These are phyloP conservation scores for Yarrowia yakushimensis DNA, from an alignment of 805 yeast species.

Conservation along the genomic window DNA sequence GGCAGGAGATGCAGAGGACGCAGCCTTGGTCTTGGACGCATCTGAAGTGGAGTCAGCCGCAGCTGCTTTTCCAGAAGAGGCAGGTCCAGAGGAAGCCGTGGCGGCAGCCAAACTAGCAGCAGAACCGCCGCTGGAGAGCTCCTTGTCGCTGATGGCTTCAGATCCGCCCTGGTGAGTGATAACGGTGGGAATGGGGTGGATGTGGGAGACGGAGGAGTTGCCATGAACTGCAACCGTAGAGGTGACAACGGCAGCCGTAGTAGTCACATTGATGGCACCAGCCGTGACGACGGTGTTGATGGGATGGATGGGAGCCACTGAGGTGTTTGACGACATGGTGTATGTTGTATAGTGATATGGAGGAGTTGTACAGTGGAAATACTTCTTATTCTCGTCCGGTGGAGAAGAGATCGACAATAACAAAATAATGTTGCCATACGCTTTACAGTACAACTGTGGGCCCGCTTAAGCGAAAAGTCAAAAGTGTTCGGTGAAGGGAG, in stretches of 20 bases:
- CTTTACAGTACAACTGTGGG: not conserved
- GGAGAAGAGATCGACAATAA: not conserved
- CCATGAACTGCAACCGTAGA: not conserved
- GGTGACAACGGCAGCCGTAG: not conserved
- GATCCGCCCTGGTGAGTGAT: slow-evolving; percentile 9
- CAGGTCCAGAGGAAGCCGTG: not conserved
- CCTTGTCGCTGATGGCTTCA: not conserved
- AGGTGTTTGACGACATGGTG: not conserved
- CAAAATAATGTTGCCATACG: slow-evolving; percentile 1
- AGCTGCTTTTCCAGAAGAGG: not conserved
- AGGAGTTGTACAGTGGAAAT: not conserved
- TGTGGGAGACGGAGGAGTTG: not conserved
- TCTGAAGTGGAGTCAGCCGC: not conserved
- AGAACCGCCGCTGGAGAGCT: not conserved
- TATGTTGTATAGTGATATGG: not conserved
- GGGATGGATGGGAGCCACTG: not conserved
- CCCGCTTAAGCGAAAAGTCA: slow-evolving; percentile 3
- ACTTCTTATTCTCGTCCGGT: not conserved
- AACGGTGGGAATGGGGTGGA: slow-evolving; percentile 2
- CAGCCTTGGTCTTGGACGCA: not conserved
- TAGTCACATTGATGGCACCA: not conserved
- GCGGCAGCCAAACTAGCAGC: not conserved
- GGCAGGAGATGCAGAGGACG: not conserved
- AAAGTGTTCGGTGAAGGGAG: not conserved
- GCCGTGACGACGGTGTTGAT: not conserved